These are phyloP conservation scores for Scorias spongiosa DNA, from an alignment of 2,329 filamentous ascomycete genomes.

Conservation along the genomic window DNA sequence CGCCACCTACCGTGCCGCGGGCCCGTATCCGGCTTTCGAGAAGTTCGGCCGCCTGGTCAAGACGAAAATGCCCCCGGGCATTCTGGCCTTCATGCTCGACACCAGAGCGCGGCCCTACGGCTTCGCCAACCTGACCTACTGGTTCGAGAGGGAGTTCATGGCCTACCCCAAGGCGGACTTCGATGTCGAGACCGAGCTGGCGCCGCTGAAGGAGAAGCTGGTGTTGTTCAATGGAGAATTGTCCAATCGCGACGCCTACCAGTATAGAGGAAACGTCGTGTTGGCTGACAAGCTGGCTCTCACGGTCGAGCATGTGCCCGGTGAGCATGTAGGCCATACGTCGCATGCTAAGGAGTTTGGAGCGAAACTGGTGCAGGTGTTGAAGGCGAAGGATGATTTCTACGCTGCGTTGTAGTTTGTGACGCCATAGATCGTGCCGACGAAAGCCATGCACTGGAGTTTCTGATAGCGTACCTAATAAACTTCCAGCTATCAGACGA, in stretches of 20 bases:
- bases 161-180: slow-evolving; percentile 2
- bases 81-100: slow-evolving; percentile 1
- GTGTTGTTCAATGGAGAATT: slow-evolving; percentile 3
- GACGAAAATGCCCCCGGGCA: neutral
- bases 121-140: slow-evolving; percentile 3
- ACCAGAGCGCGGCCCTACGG: slow-evolving; percentile 1
- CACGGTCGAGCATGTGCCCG: slow-evolving; percentile 2
- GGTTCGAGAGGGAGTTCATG: slow-evolving; percentile 7
- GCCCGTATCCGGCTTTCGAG: slow-evolving; percentile 3
- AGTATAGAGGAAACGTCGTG: slow-evolving; percentile 5
- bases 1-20: slow-evolving; percentile 4
- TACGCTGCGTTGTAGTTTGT: slow-evolving; percentile 2
- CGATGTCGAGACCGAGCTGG: slow-evolving; percentile 4
- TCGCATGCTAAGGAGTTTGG: slow-evolving; percentile 2
- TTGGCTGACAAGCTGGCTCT: slow-evolving; percentile 2
- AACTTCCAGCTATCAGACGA: too few species aligned
- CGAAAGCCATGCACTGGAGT: too few species aligned
- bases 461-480: too few species aligned
- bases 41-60: slow-evolving; percentile 6
- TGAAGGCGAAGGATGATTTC: slow-evolving; percentile 1
- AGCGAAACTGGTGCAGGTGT: slow-evolving; percentile 1
- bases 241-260: slow-evolving; percentile 4
- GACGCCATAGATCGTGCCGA: too few species aligned
- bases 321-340: slow-evolving; percentile 4
- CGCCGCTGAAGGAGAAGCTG: slow-evolving; percentile 4